Conservation (phyloP, 768 basidiomycete species). For the Pisolithus microcarpus region DNA sequence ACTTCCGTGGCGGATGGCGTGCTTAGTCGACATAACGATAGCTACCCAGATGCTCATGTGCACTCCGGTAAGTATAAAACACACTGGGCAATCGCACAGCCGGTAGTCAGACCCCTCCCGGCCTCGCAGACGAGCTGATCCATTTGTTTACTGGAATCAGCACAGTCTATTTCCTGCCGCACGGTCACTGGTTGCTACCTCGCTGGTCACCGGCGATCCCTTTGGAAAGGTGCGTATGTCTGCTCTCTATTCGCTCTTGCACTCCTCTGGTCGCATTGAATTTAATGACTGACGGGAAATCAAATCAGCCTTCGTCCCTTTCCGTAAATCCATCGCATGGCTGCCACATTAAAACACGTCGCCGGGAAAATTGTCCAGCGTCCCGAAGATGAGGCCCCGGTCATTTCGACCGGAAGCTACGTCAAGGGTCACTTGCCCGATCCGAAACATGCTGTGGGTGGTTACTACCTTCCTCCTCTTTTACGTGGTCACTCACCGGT, state of each 20-base stretch:
- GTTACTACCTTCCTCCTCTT: background rate
- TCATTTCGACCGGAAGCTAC: conserved; percentile 56
- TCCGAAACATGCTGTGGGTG: conserved; percentile 47
- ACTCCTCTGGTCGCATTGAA: too few species aligned
- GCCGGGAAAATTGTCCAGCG: conserved; percentile 55
- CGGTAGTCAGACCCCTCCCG: too few species aligned
- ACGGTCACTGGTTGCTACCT: too few species aligned
- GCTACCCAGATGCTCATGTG: too few species aligned
- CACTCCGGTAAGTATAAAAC: background rate
- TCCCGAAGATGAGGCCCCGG: conserved; percentile 52
- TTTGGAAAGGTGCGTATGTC: too few species aligned
- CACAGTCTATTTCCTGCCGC: too few species aligned
- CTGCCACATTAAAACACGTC: conserved; percentile 35
- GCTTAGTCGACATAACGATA: conserved; percentile 8
- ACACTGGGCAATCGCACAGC: background rate
- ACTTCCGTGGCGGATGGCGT: conserved; percentile 8
- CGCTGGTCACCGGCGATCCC: too few species aligned
- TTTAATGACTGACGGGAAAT: background rate
- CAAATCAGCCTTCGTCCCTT: background rate
- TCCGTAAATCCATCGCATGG: conserved; percentile 23
- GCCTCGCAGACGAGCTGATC: too few species aligned
- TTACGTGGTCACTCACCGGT: background rate
- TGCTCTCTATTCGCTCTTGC: too few species aligned
- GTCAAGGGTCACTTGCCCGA: conserved; percentile 32
- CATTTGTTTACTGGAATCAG: too few species aligned